These are phyloP conservation scores for Zygoascus flipseniorum DNA, from an alignment of 805 yeast genomes.

Conservation along the genomic window DNA sequence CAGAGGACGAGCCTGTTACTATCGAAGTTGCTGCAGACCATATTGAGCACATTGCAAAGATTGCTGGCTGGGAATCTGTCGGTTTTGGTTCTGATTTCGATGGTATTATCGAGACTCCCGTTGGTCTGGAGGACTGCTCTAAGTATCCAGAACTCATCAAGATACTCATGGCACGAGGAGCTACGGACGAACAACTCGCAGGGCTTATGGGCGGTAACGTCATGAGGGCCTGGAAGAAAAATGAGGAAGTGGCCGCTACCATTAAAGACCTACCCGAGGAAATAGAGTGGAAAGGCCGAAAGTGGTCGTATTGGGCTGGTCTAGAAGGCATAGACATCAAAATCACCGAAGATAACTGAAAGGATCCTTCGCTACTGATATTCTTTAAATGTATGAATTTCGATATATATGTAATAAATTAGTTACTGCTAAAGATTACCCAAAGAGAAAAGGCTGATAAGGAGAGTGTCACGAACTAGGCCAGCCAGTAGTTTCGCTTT, in stretches of 20 bases:
- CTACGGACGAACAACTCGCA: constrained; percentile 32
- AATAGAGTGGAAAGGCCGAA: constrained; percentile 3
- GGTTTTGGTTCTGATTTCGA: constrained; percentile 47
- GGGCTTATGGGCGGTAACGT: constrained; percentile 12
- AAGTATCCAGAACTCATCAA: constrained; percentile 44
- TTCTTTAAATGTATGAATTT: too few species aligned
- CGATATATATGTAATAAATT: too few species aligned
- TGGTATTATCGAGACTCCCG: constrained; percentile 42
- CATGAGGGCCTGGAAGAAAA: constrained; percentile 10
- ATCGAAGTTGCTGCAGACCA: constrained; percentile 43
- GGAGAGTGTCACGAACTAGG: too few species aligned
- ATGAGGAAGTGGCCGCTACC: constrained; percentile 8
- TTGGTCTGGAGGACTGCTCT: constrained; percentile 47
- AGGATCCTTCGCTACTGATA: too few species aligned
- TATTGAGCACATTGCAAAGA: constrained; percentile 34
- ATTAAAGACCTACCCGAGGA: constrained; percentile 2
- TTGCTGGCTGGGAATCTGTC: constrained; percentile 45
- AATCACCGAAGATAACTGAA: too few species aligned
- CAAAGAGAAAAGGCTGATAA: too few species aligned
- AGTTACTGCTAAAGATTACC: too few species aligned
- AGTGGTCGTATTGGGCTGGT: constrained; percentile 3
- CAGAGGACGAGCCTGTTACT: constrained; percentile 22
- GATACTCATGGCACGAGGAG: constrained; percentile 28
- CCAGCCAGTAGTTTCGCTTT: too few species aligned
- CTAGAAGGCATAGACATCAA: too few species aligned